phyloP scores from a whole-genome alignment of 805 yeast species.

The Wickerhamiella nectarea region DNA sequence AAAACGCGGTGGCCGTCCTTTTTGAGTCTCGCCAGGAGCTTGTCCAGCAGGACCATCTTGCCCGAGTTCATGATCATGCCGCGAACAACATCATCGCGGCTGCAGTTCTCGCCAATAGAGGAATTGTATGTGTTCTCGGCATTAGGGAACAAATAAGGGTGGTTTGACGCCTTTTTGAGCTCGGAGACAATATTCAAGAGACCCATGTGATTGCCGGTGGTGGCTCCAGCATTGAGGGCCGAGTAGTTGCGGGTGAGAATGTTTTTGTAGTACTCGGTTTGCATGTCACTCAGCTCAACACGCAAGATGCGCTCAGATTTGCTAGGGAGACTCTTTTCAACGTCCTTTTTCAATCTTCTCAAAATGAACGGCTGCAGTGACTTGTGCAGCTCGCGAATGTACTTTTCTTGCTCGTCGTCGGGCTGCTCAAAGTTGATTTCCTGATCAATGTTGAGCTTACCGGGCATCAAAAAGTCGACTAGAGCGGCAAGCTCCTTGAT shows the following conservation, averaged over 20 bases:
- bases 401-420: slow-evolving; percentile 72
- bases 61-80: slow-evolving; percentile 97
- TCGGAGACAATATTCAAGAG: slow-evolving; percentile 88
- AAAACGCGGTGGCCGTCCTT: slow-evolving; percentile 94
- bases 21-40: slow-evolving; percentile 64
- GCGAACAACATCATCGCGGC: slow-evolving; percentile 64
- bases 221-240: slow-evolving; percentile 76
- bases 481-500: slow-evolving; percentile 90
- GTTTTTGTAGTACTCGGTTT: slow-evolving; percentile 88
- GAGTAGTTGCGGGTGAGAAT: slow-evolving; percentile 83
- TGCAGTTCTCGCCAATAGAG: slow-evolving; percentile 35
- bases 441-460: slow-evolving; percentile 74
- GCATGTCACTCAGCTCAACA: slow-evolving; percentile 89
- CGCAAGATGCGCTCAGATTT: slow-evolving; percentile 90
- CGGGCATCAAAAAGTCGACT: slow-evolving; percentile 93
- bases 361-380: slow-evolving; percentile 84
- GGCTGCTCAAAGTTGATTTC: slow-evolving; percentile 92
- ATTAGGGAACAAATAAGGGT: slow-evolving; percentile 86
- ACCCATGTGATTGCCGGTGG: slow-evolving; percentile 66
- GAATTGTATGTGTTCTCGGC: slow-evolving; percentile 66
- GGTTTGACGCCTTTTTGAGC: slow-evolving; percentile 91
- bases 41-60: slow-evolving; percentile 91
- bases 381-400: slow-evolving; percentile 71
- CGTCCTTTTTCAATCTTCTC: slow-evolving; percentile 91
- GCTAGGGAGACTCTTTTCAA: slow-evolving; percentile 90